A percentile compares a stretch with the other conserved stretches of the same genome.
Evolutionary conservation across 306 rosid species (phyloP).

Genomic region (Quercus berberidifolia): DNA sequence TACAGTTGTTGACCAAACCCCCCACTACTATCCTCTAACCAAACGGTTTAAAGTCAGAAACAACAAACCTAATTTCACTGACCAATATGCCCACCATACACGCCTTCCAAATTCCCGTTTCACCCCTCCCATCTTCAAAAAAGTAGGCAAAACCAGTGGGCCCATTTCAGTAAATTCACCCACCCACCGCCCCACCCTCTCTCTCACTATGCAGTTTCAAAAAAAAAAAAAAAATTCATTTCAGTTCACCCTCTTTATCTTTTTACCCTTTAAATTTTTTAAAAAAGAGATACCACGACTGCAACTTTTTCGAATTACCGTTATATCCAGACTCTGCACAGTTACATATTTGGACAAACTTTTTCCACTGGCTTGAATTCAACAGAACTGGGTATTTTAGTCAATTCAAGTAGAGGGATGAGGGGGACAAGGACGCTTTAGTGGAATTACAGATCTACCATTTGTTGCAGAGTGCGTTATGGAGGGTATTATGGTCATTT

Average conservation of each 20-base stretch:
- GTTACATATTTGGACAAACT: neutral
- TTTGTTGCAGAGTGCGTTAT: neutral
- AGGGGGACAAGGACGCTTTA: neutral
- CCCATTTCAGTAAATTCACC: constrained; percentile 2
- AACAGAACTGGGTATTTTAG: too few relatives aligned
- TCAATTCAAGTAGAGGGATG: too few relatives aligned
- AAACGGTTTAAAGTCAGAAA: constrained; percentile 19
- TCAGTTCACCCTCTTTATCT: constrained; percentile 11
- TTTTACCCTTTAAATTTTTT: constrained; percentile 8
- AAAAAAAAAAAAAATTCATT: neutral
- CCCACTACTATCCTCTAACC: constrained; percentile 30
- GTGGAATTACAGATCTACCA: neutral
- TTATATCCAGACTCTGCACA: constrained; percentile 18
- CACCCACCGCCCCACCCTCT: constrained; percentile 4
- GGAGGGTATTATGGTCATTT: constrained; percentile 41
- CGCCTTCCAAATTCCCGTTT: too few relatives aligned
- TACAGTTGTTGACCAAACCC: constrained; percentile 42
- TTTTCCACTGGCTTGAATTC: too few relatives aligned
- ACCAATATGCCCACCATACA: constrained; percentile 11
- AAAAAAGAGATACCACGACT: neutral
- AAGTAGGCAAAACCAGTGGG: neutral
- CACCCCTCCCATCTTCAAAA: neutral
- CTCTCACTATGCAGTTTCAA: constrained; percentile 14
- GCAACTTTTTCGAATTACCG: constrained; percentile 27
- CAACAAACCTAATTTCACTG: neutral